Conservation (phyloP, 2,329 filamentous ascomycete species). For the Colletotrichum shisoi region DNA sequence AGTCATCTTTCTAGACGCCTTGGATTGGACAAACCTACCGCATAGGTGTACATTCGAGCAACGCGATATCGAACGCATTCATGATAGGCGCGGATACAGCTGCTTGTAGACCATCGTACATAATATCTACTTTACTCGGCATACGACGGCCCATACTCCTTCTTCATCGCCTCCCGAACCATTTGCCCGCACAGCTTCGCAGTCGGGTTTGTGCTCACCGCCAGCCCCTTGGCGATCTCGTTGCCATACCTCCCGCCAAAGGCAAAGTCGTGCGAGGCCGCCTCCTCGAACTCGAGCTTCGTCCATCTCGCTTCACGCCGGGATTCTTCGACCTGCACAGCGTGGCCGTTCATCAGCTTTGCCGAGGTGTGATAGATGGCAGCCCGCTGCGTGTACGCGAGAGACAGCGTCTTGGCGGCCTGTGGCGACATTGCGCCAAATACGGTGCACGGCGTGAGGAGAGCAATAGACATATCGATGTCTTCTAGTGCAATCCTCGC, state of each 20-base stretch:
- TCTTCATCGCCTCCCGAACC: conserved; percentile 73
- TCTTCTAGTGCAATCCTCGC: conserved; percentile 59
- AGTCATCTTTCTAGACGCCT: conserved; percentile 40
- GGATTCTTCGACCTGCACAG: conserved; percentile 50
- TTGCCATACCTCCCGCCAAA: conserved; percentile 71
- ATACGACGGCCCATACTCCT: conserved; percentile 67
- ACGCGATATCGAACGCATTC: background rate
- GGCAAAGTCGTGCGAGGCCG: conserved; percentile 69
- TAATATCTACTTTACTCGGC: conserved; percentile 41
- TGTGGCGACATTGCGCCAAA: conserved; percentile 67
- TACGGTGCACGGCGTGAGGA: conserved; percentile 63
- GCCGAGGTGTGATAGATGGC: conserved; percentile 68
- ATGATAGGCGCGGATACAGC: background rate
- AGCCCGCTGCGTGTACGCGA: conserved; percentile 75
- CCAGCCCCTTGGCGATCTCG: conserved; percentile 69
- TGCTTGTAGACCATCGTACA: background rate
- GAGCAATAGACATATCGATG: conserved; percentile 64
- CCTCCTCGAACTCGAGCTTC: conserved; percentile 66
- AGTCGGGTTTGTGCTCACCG: conserved; percentile 71
- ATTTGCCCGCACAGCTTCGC: conserved; percentile 75
- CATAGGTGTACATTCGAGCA: conserved; percentile 8
- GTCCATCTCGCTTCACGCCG: conserved; percentile 60
- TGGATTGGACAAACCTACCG: conserved; percentile 35
- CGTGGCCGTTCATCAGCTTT: conserved; percentile 55
- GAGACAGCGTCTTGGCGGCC: conserved; percentile 70